A percentile compares a stretch with the other conserved stretches of the same genome.
Evolutionary conservation across 306 rosid species (phyloP).

Genomic region (Corylus americana): DNA sequence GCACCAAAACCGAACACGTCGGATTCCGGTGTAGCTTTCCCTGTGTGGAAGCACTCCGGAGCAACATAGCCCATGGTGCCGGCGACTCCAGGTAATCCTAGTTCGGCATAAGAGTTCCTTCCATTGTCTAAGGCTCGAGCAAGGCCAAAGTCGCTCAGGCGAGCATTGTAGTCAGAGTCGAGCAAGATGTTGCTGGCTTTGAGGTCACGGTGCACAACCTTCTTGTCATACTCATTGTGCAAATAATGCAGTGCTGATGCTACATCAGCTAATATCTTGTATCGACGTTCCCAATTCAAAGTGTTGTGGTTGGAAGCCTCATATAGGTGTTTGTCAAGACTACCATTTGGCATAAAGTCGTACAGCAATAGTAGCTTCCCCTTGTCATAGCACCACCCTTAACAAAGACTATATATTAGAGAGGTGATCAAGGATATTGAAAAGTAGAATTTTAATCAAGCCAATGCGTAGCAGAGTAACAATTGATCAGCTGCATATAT

Average conservation of each 20-base stretch:
- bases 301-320: conserved; percentile 12
- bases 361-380: conserved; percentile 50
- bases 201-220: conserved; percentile 51
- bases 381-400: conserved; percentile 57
- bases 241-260: conserved; percentile 53
- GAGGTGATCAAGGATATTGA: no score
- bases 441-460: not conserved
- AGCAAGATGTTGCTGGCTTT: conserved; percentile 51
- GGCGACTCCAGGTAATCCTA: conserved; percentile 33
- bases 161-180: conserved; percentile 46
- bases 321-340: conserved; percentile 46
- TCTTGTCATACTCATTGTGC: conserved; percentile 47
- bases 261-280: conserved; percentile 43
- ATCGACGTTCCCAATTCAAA: conserved; percentile 38
- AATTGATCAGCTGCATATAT: not conserved
- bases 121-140: conserved; percentile 53
- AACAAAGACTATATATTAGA: no score
- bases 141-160: conserved; percentile 57
- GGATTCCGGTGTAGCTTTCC: conserved; percentile 53
- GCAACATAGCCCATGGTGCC: conserved; percentile 67
- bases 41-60: conserved; percentile 61
- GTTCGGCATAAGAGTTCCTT: conserved; percentile 52
- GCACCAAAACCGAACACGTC: conserved; percentile 59
- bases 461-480: not conserved
- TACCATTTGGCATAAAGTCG: conserved; percentile 56